Percentiles rank a stretch among this genome's conserved stretches.
These are phyloP conservation scores for Brettanomyces bruxellensis DNA, from an alignment of 805 yeast species.

Conservation along the genomic window DNA sequence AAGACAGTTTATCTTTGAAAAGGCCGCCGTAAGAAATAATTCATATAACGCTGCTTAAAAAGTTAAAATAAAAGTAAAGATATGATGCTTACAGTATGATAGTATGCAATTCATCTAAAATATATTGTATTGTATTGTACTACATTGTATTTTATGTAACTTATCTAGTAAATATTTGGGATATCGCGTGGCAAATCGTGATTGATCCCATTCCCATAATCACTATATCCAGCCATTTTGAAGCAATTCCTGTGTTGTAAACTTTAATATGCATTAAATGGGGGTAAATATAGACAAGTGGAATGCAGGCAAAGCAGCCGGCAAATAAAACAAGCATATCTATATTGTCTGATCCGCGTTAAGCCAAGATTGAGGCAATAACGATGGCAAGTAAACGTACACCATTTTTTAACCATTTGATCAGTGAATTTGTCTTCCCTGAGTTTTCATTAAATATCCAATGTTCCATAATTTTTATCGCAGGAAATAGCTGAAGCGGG, in stretches of 20 bases:
- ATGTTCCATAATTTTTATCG: slow-evolving; percentile 63
- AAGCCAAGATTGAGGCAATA: slow-evolving; percentile 48
- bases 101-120: too few species aligned
- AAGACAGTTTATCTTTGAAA: too few species aligned
- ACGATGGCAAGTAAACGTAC: slow-evolving; percentile 47
- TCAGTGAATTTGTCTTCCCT: slow-evolving; percentile 50
- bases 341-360: slow-evolving; percentile 57
- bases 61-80: too few species aligned
- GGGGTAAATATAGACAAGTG: slow-evolving; percentile 79
- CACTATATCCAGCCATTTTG: slow-evolving; percentile 37
- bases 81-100: too few species aligned
- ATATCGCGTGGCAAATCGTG: slow-evolving; percentile 62
- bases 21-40: too few species aligned
- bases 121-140: too few species aligned
- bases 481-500: slow-evolving; percentile 77
- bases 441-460: slow-evolving; percentile 45
- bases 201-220: slow-evolving; percentile 47
- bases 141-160: too few species aligned
- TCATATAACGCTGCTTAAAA: too few species aligned
- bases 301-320: slow-evolving; percentile 80
- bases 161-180: slow-evolving; percentile 33
- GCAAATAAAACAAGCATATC: slow-evolving; percentile 72
- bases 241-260: slow-evolving; percentile 30
- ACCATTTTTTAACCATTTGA: slow-evolving; percentile 78
- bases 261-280: slow-evolving; percentile 62